Evolutionary conservation across 2,329 filamentous ascomycete genomes (phyloP).

Genomic region (Diaporthe citriasiana): DNA sequence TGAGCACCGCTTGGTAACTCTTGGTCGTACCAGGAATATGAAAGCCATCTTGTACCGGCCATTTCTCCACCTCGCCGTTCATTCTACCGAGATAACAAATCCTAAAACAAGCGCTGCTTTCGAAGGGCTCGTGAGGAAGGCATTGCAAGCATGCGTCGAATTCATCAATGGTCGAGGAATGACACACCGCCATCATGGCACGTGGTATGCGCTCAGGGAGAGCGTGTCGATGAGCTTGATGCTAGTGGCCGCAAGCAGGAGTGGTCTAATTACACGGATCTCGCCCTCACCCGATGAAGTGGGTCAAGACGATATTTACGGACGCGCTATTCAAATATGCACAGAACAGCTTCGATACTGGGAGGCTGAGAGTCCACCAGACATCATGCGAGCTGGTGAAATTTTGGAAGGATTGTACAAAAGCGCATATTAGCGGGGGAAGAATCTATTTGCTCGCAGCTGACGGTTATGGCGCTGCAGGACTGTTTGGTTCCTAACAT

Average conservation of each 20-base stretch:
- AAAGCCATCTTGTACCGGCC: background rate
- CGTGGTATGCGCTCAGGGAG: background rate
- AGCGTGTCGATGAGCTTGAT: constrained; percentile 3
- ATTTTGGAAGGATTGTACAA: constrained; percentile 1
- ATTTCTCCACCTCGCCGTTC: background rate
- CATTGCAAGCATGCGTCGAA: background rate
- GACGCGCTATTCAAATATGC: constrained; percentile 4
- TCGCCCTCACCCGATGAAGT: background rate
- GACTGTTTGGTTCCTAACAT: background rate
- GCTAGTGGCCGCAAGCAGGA: background rate
- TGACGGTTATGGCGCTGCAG: background rate
- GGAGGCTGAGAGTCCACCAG: constrained; percentile 16
- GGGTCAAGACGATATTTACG: background rate
- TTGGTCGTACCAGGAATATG: background rate
- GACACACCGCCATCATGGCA: constrained; percentile 1
- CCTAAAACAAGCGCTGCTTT: background rate
- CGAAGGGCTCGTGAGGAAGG: background rate
- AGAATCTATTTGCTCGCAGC: background rate
- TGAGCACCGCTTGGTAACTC: background rate
- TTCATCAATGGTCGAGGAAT: background rate
- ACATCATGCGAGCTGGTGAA: constrained; percentile 17
- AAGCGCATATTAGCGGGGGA: background rate
- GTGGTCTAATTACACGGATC: background rate
- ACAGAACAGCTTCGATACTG: constrained; percentile 15
- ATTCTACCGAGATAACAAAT: background rate